Evolutionary conservation across 2,329 filamentous ascomycete species (phyloP).

Genomic region (Phialophora tarda): DNA sequence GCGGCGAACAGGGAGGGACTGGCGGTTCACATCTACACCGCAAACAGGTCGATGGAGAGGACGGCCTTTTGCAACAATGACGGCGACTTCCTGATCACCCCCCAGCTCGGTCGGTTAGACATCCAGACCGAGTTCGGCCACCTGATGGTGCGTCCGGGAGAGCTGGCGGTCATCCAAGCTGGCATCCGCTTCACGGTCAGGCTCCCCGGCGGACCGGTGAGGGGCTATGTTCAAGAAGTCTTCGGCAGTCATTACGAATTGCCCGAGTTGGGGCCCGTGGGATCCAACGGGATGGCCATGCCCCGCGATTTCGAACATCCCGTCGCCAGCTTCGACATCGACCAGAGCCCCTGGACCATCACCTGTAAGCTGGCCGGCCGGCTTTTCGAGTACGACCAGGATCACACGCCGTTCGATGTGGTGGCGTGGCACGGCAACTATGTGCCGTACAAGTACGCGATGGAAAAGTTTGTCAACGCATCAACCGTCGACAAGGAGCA

Average conservation of each 20-base stretch:
- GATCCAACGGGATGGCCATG: slow-evolving; percentile 69
- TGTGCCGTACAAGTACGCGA: slow-evolving; percentile 50
- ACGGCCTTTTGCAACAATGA: slow-evolving; percentile 67
- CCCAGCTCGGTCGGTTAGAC: slow-evolving; percentile 67
- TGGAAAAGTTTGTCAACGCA: slow-evolving; percentile 50
- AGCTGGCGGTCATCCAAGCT: slow-evolving; percentile 68
- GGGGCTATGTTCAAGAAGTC: slow-evolving; percentile 70
- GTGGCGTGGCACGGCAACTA: slow-evolving; percentile 74
- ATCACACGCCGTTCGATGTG: slow-evolving; percentile 71
- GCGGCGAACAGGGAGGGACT: slow-evolving; percentile 62
- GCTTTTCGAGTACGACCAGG: slow-evolving; percentile 65
- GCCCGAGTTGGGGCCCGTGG: slow-evolving; percentile 69
- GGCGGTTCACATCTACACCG: slow-evolving; percentile 62
- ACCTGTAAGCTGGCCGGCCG: slow-evolving; percentile 67
- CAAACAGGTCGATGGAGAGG: slow-evolving; percentile 62
- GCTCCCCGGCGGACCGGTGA: slow-evolving; percentile 61
- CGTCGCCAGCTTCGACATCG: slow-evolving; percentile 62
- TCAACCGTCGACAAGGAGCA: slow-evolving; percentile 49
- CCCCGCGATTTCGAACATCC: slow-evolving; percentile 68
- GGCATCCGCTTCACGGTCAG: slow-evolving; percentile 67
- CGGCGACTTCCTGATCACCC: slow-evolving; percentile 70
- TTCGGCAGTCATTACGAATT: slow-evolving; percentile 69
- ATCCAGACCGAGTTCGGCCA: slow-evolving; percentile 72
- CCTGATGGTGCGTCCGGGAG: slow-evolving; percentile 67
- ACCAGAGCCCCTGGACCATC: slow-evolving; percentile 58